Evolutionary conservation across 225 moss, liverwort and hornwort species (phyloP), one percentile per base, ranked within the genome.

Genomic region (Polytrichum commune): DNA sequence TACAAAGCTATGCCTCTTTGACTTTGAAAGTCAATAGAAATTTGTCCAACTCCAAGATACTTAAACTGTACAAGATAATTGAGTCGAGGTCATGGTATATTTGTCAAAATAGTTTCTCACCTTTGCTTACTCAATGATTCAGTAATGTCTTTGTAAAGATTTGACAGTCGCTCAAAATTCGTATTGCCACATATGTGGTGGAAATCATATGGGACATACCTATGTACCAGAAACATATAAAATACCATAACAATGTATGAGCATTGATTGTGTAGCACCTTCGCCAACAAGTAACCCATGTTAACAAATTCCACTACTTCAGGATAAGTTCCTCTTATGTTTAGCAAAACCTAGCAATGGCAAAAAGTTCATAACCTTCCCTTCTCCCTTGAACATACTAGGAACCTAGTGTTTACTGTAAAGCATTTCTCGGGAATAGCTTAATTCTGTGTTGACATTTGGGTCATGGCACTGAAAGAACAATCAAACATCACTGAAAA

Each of bases 161-260:
- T 64, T 71, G 84, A 84, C 62, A 93, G 71, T 29, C 79, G 88
- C 30, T 82, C 76, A 67, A 93, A 93, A 65, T 90, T 87, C 55
- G 88, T 66, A 54, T 93, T 77, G 62, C 93, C 91, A 75, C 93
- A 93, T 33, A 93, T 75, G 46, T 65, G 83, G 76, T 93, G 93
- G 80, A 93, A 93, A 78, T 91, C 93, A 72, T 90, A 93, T 20
- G 81, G 83, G 71, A 93, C 77, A 71, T 91, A 93, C 76, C 91
- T 93, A 76, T 61, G 69, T 16, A 8, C 19, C 32, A 65, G 23
- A 30, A 65, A 30, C 6, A 58, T 9, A 6, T 24, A 20, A 22
- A 58, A 58, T 7, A 58, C 24, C 20, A 58, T 22, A 46, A 46
- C 46, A 46, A 46, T 46, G 46, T 46, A 46, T 46, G 13, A 46